Percentiles rank a stretch among this genome's conserved stretches.
Conservation (phyloP, 2,329 filamentous ascomycete species). For the Pestalotiopsis fici region DNA sequence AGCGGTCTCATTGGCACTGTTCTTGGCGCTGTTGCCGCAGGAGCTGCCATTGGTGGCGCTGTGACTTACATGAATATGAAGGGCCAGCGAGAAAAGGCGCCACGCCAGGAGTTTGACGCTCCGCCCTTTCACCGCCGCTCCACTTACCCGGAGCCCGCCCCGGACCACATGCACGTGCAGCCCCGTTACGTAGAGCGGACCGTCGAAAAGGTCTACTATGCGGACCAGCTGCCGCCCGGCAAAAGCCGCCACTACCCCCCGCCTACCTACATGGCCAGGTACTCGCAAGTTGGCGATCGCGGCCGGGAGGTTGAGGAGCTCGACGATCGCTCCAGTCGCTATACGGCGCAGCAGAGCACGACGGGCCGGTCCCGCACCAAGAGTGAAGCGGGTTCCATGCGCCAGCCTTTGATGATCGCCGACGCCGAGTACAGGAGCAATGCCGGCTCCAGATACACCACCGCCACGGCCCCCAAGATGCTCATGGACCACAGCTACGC, state of each 20-base stretch:
- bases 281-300: constrained; percentile 31
- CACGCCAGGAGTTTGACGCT: constrained; percentile 41
- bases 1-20: constrained; percentile 74
- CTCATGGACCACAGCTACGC: constrained; percentile 29
- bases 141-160: constrained; percentile 43
- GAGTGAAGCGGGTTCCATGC: constrained; percentile 39
- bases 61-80: constrained; percentile 71
- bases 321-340: constrained; percentile 42
- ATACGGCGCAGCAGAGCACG: constrained; percentile 36
- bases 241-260: constrained; percentile 32
- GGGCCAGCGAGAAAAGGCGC: constrained; percentile 47
- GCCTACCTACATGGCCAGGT: constrained; percentile 35
- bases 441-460: constrained; percentile 34
- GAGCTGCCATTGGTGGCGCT: constrained; percentile 65
- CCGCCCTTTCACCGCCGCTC: constrained; percentile 43
- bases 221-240: constrained; percentile 31
- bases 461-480: constrained; percentile 24
- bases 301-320: constrained; percentile 35
- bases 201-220: constrained; percentile 38
- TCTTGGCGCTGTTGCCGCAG: constrained; percentile 72
- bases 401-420: constrained; percentile 38
- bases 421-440: constrained; percentile 44
- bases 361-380: constrained; percentile 36
- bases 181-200: constrained; percentile 36
- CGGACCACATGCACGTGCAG: constrained; percentile 22